Base-by-base conservation (phyloP, 2,329 filamentous ascomycete species). In the Penicillium sp. region DNA sequence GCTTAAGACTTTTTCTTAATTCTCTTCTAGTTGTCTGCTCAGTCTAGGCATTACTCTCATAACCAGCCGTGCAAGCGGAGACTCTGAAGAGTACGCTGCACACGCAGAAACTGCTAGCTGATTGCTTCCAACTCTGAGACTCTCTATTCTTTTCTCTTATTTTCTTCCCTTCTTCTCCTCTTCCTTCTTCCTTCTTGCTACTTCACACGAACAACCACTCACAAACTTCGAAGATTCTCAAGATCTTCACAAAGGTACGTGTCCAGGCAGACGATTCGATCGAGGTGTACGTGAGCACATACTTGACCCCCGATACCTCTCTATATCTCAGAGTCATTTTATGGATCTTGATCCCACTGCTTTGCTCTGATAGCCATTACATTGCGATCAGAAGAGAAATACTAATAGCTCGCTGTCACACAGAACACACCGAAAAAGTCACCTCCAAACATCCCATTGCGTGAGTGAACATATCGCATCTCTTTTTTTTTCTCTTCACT, bases 101-200 rank as follows among this genome's bases (percentile, higher is more conserved):
- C 28, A 35, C 30, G 26, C 19, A 13, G 49, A 50, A 17, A n/a
- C 17, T 49, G 26, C 24, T 28, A 8, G 45, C 8, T n/a, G 38
- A 4, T 58, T 38, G 37, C 35, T 49, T 40, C 10, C 49, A 28
- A 22, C 17, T n/a, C 30, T 33, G 30, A 4, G 1, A 13, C 30
- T 17, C n/a, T 24, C 49, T 22, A n/a, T 15, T 19, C n/a, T 9
- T 22, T 13, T 19, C 9, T 30, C 8, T 35, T 7, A 22, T 22
- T 19, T 3, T 30, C n/a, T 24, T 55, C 44, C 40, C 38, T 37
- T 19, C 26, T 38, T 51, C n/a, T 58, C 40, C 28, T 40, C 26
- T 47, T 50, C 55, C 51, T 57, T 56, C 54, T 26, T 30, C 59
- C 22, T 44, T 47, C 53, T 50, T 24, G 7, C 7, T 10, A 6